Evolutionary conservation across 176 grass and related monocot genomes (phyloP).

Genomic region (Cymbopogon citratus): DNA sequence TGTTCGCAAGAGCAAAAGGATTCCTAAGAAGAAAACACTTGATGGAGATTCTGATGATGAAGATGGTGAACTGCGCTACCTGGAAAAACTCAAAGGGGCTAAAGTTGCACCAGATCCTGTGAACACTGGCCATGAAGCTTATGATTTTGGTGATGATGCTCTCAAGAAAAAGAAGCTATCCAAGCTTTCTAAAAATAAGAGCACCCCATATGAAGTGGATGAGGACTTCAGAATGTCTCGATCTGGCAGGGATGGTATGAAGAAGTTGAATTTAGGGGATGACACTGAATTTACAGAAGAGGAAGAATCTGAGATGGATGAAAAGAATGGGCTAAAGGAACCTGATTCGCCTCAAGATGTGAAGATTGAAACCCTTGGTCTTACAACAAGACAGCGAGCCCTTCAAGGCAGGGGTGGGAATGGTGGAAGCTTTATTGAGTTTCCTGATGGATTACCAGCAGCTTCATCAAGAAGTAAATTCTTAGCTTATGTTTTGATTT

Average conservation of each 20-base stretch:
- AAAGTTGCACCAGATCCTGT: conserved; percentile 45
- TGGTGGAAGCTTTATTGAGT: conserved; percentile 77
- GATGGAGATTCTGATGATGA: conserved; percentile 57
- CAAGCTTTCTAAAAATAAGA: conserved; percentile 47
- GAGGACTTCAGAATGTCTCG: conserved; percentile 57
- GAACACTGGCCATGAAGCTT: conserved; percentile 19
- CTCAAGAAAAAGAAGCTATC: conserved; percentile 61
- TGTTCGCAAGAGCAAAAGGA: conserved; percentile 70
- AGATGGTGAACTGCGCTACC: conserved; percentile 56
- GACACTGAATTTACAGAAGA: conserved; percentile 57
- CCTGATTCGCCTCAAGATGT: conserved; percentile 32
- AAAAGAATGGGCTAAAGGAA: conserved; percentile 38
- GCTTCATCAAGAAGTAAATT: conserved; percentile 90
- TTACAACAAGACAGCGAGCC: conserved; percentile 81
- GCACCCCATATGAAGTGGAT: conserved; percentile 62
- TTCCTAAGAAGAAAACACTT: conserved; percentile 52
- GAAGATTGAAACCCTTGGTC: conserved; percentile 47
- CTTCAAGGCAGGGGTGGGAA: conserved; percentile 79
- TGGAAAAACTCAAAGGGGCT: conserved; percentile 59
- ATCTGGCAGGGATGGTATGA: conserved; percentile 49
- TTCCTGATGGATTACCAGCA: conserved; percentile 78
- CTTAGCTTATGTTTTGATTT: conserved; percentile 2
- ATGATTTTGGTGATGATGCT: conserved; percentile 44
- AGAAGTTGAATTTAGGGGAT: conserved; percentile 40
- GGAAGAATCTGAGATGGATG: conserved; percentile 62